Conservation (phyloP, 1,284 basidiomycete genomes). For the Boletus sp. region DNA sequence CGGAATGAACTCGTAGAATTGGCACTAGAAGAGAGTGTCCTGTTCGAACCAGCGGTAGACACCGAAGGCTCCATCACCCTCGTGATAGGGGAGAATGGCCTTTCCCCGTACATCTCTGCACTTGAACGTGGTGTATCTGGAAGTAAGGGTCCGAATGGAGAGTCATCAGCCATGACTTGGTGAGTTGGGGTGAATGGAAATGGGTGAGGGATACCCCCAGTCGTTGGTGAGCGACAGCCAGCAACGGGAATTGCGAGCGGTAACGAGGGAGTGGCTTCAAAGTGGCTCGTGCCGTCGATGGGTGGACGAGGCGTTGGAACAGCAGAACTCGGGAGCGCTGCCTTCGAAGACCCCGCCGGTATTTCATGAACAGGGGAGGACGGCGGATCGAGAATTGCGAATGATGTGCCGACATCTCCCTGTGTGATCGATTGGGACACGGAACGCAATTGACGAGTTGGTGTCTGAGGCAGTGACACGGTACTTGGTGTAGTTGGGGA, state of each 20-base stretch:
- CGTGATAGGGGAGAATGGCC: constrained; percentile 35
- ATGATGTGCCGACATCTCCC: background rate
- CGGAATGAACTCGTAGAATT: constrained; percentile 24
- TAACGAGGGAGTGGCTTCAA: constrained; percentile 5
- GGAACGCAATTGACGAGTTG: constrained; percentile 22
- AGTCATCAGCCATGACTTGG: constrained; percentile 29
- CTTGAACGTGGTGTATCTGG: constrained; percentile 38
- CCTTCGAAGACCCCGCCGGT: constrained; percentile 5
- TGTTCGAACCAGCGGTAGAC: constrained; percentile 12
- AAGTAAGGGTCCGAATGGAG: constrained; percentile 37
- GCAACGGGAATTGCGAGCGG: constrained; percentile 19
- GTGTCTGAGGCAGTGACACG: constrained; percentile 34
- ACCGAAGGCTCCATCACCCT: constrained; percentile 25
- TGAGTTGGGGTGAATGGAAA: constrained; percentile 29
- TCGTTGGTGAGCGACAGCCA: background rate
- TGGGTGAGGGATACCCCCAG: constrained; percentile 4
- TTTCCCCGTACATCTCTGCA: constrained; percentile 34
- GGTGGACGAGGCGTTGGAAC: background rate
- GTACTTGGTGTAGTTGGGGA: constrained; percentile 41
- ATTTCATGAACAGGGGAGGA: constrained; percentile 4
- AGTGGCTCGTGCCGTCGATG: background rate
- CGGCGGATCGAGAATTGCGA: constrained; percentile 4
- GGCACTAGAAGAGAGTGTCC: constrained; percentile 15
- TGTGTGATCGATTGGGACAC: constrained; percentile 30
- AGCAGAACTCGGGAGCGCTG: background rate